Evolutionary conservation across 331 rosid species (phyloP).

Genomic region (Ulmus americana): DNA sequence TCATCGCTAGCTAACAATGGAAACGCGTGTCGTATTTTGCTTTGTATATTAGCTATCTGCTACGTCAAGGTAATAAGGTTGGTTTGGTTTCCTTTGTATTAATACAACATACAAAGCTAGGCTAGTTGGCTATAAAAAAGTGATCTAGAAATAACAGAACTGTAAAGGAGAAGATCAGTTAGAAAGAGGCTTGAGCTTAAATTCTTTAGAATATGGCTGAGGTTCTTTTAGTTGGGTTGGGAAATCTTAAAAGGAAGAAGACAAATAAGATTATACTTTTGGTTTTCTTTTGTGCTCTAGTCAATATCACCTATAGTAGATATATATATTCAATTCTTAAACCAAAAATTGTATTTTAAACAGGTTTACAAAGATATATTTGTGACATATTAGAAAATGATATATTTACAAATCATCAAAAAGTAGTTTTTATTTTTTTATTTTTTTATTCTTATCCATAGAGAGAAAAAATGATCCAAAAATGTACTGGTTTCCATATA

Average conservation of each 20-base stretch:
- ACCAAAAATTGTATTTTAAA: conserved; percentile 28
- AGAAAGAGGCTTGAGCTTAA: conserved; percentile 16
- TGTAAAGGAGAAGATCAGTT: conserved; percentile 1
- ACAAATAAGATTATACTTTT: conserved; percentile 24
- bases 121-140: conserved; percentile 15
- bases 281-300: conserved; percentile 19
- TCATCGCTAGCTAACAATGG: conserved; percentile 10
- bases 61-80: no score
- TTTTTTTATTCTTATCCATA: no score
- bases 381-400: no score
- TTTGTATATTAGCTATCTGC: neutral
- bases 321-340: conserved; percentile 38
- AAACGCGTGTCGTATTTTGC: neutral
- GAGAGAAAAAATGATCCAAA: conserved; percentile 7
- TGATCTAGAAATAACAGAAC: conserved; percentile 26
- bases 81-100: neutral
- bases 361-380: no score
- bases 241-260: conserved; percentile 47
- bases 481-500: neutral
- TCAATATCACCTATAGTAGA: conserved; percentile 37
- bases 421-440: no score
- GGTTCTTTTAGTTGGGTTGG: conserved; percentile 15
- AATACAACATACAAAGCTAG: neutral
- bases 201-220: conserved; percentile 22
- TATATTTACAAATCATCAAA: no score